Evolutionary conservation across 345 rosid species (phyloP), one percentile per base, ranked within the genome.

Genomic region (Brassica nigra): DNA sequence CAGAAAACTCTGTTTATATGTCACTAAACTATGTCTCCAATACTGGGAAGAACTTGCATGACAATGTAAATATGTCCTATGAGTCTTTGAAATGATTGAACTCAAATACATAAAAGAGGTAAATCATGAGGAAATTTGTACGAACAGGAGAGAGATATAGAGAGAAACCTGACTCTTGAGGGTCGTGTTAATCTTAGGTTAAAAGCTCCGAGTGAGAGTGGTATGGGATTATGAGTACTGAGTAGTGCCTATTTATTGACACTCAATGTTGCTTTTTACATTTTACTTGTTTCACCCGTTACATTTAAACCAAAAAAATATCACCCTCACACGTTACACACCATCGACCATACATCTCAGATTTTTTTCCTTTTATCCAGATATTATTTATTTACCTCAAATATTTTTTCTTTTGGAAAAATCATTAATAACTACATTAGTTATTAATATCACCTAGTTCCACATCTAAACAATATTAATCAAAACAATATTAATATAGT

Each of bases 111-210:
- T 54, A 16, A 6, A 54, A 54, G 20, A 54, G 59, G 49, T 10
- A 10, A 47, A 12, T 4, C 54, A 5, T 34, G 37, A 47, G 15
- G 59, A 54, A 44, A 44, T 15, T 44, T 44, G 54, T 44, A 44
- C 55, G 12, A 47, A 47, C 15, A 47, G 16, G 44, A 12, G 15
- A 14, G 55, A 47, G 55, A 14, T 14, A 47, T 4, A 10, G 49
- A 42, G 58, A 54, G 61, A 9, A 62, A 77, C n/a, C 78, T 73
- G 44, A 1, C 33, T 16, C 20, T 52, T 6, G 20, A 52, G 58
- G 58, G 20, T 49, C n/a, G 18, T 15, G 20, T 52, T 52, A 52
- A 6, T 52, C 58, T 52, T 52, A 15, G 18, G 15, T 52, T 52
- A 15, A 2, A n/a, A 52, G 20, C 18, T 52, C 23, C 16, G 20